Evolutionary conservation across 805 yeast genomes (phyloP).

Genomic region (Deakozyma indianensis): DNA sequence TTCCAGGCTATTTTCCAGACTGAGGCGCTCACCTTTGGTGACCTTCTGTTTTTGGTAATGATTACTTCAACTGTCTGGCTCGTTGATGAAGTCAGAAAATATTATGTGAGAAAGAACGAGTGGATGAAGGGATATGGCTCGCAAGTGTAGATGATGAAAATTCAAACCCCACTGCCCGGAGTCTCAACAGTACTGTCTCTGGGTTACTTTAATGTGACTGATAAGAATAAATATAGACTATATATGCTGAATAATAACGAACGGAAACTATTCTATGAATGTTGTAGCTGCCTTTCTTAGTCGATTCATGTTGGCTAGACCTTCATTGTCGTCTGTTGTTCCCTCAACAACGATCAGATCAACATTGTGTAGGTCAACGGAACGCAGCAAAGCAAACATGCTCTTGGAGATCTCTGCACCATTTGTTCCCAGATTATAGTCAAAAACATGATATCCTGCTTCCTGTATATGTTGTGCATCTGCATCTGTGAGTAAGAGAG

Average conservation of each 20-base stretch:
- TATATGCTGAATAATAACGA: not conserved
- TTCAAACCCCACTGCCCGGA: not conserved
- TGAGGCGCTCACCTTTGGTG: constrained; percentile 66
- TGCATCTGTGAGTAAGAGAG: constrained; percentile 21
- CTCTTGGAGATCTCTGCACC: constrained; percentile 59
- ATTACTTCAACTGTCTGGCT: constrained; percentile 72
- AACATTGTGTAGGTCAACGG: constrained; percentile 55
- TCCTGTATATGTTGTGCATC: not conserved
- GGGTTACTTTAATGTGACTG: no score
- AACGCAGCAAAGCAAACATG: constrained; percentile 58
- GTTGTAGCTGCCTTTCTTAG: constrained; percentile 68
- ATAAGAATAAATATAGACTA: constrained; percentile 1
- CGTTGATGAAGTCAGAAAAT: constrained; percentile 74
- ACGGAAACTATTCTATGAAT: constrained; percentile 16
- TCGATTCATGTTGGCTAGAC: constrained; percentile 90
- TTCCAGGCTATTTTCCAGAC: constrained; percentile 91
- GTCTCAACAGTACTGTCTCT: no score
- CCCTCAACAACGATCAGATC: constrained; percentile 78
- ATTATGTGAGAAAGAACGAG: constrained; percentile 7
- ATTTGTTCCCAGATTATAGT: constrained; percentile 26
- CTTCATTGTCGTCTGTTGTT: constrained; percentile 58
- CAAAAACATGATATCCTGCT: constrained; percentile 8
- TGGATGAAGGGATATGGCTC: not conserved
- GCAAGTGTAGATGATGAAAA: not conserved
- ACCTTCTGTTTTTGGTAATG: constrained; percentile 44